Evolutionary conservation across 179 eudicot species (phyloP).

Genomic region (Drosera spatulata): DNA sequence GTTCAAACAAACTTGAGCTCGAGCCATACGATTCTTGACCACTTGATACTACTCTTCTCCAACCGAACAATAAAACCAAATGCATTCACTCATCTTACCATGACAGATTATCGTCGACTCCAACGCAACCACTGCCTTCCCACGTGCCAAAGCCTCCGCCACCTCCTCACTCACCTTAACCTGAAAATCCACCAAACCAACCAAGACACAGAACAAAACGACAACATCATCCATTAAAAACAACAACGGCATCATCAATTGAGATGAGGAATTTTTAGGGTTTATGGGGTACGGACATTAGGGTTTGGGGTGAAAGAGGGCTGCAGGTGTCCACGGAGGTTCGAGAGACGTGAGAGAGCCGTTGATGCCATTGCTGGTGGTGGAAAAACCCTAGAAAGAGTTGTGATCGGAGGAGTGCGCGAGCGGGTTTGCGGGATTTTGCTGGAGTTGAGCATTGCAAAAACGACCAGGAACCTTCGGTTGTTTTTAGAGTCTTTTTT

Average conservation of each 20-base stretch:
- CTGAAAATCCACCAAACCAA: background rate
- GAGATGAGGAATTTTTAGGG: background rate
- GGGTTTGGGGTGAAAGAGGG: constrained; percentile 10
- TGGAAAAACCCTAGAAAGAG: too few relatives aligned
- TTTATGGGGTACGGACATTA: background rate
- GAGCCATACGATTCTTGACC: too few relatives aligned
- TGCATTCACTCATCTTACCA: constrained; percentile 15
- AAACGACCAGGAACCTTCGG: too few relatives aligned
- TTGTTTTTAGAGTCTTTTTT: too few relatives aligned
- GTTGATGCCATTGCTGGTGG: constrained; percentile 15
- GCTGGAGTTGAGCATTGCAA: too few relatives aligned
- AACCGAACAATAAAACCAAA: background rate
- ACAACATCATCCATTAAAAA: background rate
- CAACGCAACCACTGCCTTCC: constrained; percentile 34
- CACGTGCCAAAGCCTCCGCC: constrained; percentile 27
- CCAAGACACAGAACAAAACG: background rate
- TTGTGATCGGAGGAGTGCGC: too few relatives aligned
- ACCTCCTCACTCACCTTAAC: constrained; percentile 30
- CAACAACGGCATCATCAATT: background rate
- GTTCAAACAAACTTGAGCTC: too few relatives aligned
- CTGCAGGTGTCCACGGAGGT: constrained; percentile 15
- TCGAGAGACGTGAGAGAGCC: constrained; percentile 19
- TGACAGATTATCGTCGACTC: constrained; percentile 45
- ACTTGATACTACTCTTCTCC: background rate
- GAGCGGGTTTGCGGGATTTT: too few relatives aligned